Evolutionary conservation across 164 flowering plant genomes (phyloP), one percentile per base, ranked within the genome.

Genomic region (Piper betle): DNA sequence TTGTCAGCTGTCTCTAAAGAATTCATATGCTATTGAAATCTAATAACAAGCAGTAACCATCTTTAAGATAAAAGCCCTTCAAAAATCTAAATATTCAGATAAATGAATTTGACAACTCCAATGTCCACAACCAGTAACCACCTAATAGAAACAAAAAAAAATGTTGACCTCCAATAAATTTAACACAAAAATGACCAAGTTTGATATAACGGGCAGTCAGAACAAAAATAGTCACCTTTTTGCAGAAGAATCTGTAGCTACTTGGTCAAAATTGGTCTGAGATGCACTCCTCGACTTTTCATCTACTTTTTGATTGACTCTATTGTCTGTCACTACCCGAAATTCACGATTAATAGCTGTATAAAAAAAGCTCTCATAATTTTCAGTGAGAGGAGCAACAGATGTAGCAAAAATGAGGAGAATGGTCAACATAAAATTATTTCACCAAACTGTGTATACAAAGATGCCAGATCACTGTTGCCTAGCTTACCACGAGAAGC

Each of bases 281-380:
- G 71, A 68, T 60, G 72, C 68, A 69, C 84, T 69, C 69, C 77
- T 78, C 40, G 52, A 18, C 65, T 81, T 86, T 53, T 43, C 71
- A 59, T 62, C 62, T 25, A 66, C 16, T 67, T 69, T 84, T 59
- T 75, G 88, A 66, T 76, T 84, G 37, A 79, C 78, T 77, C 97
- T 81, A 70, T 93, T 93, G 76, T 93, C 99, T 65, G 85, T 79
- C 66, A 93, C 97, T 71, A 93, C 74, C 64, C 99, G 96, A 58
- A 93, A 90, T 75, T 87, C 87, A 68, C 76, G 71, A 73, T 72
- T 80, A 19, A 69, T 66, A 56, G 85, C 93, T 83, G 86, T 78
- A 86, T 64, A 71, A 66, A 71, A 70, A 53, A 60, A 62, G 63
- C 60, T 10, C 10, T 10, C 15, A 46, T 0, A 6, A 46, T 2